Evolutionary conservation across 2,329 filamentous ascomycete species (phyloP).

Genomic region (Laburnicola sp.): DNA sequence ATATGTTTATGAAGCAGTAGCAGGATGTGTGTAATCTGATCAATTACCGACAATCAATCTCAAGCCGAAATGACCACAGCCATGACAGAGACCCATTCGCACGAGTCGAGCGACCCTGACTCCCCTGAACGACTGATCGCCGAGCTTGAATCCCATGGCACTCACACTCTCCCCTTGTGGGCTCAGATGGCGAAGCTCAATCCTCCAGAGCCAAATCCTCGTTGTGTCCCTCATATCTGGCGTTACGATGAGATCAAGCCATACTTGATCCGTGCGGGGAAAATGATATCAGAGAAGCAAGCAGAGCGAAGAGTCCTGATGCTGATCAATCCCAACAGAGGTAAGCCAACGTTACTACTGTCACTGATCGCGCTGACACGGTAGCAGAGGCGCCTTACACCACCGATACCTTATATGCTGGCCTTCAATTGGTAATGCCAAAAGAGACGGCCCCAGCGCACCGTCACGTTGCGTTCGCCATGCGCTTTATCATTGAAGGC

Average conservation of each 20-base stretch:
- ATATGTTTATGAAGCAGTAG: too few species aligned
- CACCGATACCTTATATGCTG: conserved; percentile 62
- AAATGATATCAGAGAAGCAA: conserved; percentile 43
- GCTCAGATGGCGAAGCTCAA: conserved; percentile 54
- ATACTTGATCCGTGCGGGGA: conserved; percentile 42
- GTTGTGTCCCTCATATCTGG: conserved; percentile 44
- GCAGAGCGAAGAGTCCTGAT: conserved; percentile 48
- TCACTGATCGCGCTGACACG: too few species aligned
- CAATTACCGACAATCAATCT: neutral
- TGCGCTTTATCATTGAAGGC: conserved; percentile 62
- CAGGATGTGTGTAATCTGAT: too few species aligned
- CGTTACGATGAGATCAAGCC: conserved; percentile 44
- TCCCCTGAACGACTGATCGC: conserved; percentile 8
- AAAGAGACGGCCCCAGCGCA: conserved; percentile 60
- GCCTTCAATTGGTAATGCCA: conserved; percentile 60
- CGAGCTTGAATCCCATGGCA: neutral
- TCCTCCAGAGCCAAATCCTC: conserved; percentile 53
- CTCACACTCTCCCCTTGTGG: conserved; percentile 49
- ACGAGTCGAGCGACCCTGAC: too few species aligned
- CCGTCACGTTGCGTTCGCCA: conserved; percentile 59
- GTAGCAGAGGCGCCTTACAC: conserved; percentile 56
- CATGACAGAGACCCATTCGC: neutral
- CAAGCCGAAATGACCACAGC: neutral
- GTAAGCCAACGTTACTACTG: conserved; percentile 12
- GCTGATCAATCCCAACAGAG: conserved; percentile 46